Evolutionary conservation across 1,284 basidiomycete species (phyloP), one percentile per base, ranked within the genome.

Genomic region (Gomphus bonarii): DNA sequence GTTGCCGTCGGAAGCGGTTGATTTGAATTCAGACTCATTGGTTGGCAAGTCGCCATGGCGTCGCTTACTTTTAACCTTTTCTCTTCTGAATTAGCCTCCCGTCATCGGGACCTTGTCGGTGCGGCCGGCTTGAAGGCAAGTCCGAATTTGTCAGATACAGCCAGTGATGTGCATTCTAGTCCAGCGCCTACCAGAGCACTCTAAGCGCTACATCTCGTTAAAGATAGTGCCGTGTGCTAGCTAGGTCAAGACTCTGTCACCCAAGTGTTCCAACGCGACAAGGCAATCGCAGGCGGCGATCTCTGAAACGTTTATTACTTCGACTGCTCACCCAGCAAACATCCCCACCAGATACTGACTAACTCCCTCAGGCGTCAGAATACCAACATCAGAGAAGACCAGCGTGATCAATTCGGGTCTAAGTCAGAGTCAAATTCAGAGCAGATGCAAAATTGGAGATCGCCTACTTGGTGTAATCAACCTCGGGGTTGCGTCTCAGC

Each of bases 371-470:
- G 93, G 93, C 18, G 93, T 95, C 61, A 97, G 74, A 61, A 91
- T 90, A 36, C 93, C 93, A 28, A 95, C 87, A 63, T 97, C 93
- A 58, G 88, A 91, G 66, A 97, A 91, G 35, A 97, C 87, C 35
- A 95, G 77, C 12, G 89, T 87, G 63, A 95, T 93, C 63, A 94
- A 72, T 72, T 93, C 88, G 60, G 91, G 89, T 65, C 87, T 90
- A 67, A 51, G 0, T 30, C 46, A 60, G 3, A 0, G 48, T 50
- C 48, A 22, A 8, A 36, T 2, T 14, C 42, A 16, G 11, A 42
- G 38, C 10, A 25, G 35, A 42, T 3, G 25, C 33, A 53, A 54
- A 40, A 20, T 11, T 58, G 51, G 31, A n/a, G 38, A 6, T 12
- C 12, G 53, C 64, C 59, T 63, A 86, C 85, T 86, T 85, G 60